Evolutionary conservation across 2,329 filamentous ascomycete genomes (phyloP).

Genomic region (Talaromyces funiculosus): DNA sequence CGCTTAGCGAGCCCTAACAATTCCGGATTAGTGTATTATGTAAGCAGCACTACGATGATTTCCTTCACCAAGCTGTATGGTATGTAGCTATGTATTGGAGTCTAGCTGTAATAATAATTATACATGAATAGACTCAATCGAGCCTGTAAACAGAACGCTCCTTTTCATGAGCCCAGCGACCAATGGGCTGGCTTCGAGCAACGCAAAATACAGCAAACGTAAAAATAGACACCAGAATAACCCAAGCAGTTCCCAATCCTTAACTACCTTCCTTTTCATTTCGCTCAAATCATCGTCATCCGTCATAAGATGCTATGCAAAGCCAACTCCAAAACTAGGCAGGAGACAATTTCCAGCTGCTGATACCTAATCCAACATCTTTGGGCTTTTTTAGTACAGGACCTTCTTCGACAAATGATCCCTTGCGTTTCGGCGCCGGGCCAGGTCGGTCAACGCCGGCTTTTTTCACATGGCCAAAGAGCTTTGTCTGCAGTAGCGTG

Average conservation of each 20-base stretch:
- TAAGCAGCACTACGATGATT: neutral
- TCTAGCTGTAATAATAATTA: neutral
- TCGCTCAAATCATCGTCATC: slow-evolving; percentile 5
- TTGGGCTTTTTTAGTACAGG: slow-evolving; percentile 47
- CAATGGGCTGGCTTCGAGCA: neutral
- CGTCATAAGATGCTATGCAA: neutral
- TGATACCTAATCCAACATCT: slow-evolving; percentile 54
- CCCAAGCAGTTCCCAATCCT: neutral
- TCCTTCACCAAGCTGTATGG: neutral
- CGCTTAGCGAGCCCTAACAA: slow-evolving; percentile 41
- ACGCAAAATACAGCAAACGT: neutral
- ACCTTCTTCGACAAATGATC: slow-evolving; percentile 32
- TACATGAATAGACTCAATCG: neutral
- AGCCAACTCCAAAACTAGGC: slow-evolving; percentile 18
- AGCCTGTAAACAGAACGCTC: neutral
- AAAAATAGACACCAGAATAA: neutral
- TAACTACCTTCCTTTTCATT: neutral
- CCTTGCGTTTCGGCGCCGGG: slow-evolving; percentile 35
- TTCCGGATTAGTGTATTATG: neutral
- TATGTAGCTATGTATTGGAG: neutral
- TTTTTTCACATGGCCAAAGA: slow-evolving; percentile 60
- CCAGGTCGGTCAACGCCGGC: slow-evolving; percentile 36
- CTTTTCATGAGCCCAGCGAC: neutral
- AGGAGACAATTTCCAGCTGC: slow-evolving; percentile 30
- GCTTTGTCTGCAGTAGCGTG: slow-evolving; percentile 54